Conservation (phyloP, 164 flowering plant species). For the Dillenia turbinata region DNA sequence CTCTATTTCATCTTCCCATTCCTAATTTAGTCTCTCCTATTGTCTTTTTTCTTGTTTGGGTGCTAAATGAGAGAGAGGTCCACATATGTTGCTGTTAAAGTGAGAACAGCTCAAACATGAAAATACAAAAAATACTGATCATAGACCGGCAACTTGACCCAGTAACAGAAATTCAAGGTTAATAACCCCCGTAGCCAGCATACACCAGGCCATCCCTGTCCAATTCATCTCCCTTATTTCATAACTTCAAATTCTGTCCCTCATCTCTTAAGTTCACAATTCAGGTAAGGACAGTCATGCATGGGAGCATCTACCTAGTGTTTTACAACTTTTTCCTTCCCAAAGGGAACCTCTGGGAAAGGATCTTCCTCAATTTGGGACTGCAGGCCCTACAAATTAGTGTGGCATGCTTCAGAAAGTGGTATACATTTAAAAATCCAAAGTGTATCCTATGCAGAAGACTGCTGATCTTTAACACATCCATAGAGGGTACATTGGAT, state of each 20-base stretch:
- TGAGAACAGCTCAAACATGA: conserved; percentile 9
- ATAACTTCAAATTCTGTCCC: background rate
- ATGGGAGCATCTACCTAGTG: background rate
- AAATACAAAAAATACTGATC: conserved; percentile 3
- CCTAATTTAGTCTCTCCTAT: too few species aligned
- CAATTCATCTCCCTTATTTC: background rate
- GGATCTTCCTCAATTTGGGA: conserved; percentile 1
- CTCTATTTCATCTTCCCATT: too few species aligned
- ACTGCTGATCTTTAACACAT: too few species aligned
- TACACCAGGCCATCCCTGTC: conserved; percentile 21
- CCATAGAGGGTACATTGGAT: too few species aligned
- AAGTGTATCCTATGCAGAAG: background rate
- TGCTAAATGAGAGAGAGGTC: background rate
- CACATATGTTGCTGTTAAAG: conserved; percentile 18
- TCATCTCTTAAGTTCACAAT: background rate
- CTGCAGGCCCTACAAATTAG: conserved; percentile 3
- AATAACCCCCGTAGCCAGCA: conserved; percentile 8
- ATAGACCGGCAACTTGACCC: conserved; percentile 10
- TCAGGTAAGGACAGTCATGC: background rate
- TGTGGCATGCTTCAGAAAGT: conserved; percentile 7
- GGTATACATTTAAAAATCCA: conserved; percentile 2
- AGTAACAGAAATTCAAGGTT: background rate
- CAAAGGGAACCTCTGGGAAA: conserved; percentile 8
- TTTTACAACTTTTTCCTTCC: background rate
- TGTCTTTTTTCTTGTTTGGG: background rate